Conservation (phyloP, 345 rosid species). For the Ceriops tagal region DNA sequence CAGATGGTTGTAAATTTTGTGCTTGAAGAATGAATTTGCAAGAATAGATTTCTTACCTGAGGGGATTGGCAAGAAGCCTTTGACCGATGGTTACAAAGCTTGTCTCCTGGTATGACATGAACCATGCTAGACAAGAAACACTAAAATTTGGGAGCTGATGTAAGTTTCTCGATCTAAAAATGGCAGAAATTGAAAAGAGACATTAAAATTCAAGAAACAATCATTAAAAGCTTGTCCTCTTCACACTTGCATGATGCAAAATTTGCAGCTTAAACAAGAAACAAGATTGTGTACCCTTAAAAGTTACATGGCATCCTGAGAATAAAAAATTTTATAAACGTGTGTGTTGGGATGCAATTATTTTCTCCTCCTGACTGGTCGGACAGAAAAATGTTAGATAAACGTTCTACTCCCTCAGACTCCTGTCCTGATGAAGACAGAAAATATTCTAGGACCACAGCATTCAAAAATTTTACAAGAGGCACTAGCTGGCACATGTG, state of each 20-base stretch:
- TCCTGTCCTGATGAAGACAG: not conserved
- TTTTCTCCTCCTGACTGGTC: no score
- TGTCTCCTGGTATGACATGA: slow-evolving; percentile 98
- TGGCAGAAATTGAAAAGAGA: no score
- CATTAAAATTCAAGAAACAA: no score
- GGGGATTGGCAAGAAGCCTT: slow-evolving; percentile 89
- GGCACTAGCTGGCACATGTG: not conserved
- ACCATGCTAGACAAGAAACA: slow-evolving; percentile 96
- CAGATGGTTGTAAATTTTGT: not conserved
- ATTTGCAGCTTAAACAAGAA: no score
- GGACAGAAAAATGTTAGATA: not conserved
- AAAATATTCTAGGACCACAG: not conserved
- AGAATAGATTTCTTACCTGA: slow-evolving; percentile 47
- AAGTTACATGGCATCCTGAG: no score
- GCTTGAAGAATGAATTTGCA: slow-evolving; percentile 6
- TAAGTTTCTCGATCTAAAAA: slow-evolving; percentile 2
- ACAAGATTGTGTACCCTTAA: no score
- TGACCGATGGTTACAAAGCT: slow-evolving; percentile 98
- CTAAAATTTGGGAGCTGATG: slow-evolving; percentile 44
- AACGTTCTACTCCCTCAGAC: not conserved
- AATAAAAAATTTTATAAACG: no score
- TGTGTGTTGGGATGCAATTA: no score
- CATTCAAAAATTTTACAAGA: not conserved
- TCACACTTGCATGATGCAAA: no score
- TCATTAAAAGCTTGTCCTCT: no score